Evolutionary conservation across 2,329 filamentous ascomycete species (phyloP).

Genomic region (Coniochaeta ligniaria): DNA sequence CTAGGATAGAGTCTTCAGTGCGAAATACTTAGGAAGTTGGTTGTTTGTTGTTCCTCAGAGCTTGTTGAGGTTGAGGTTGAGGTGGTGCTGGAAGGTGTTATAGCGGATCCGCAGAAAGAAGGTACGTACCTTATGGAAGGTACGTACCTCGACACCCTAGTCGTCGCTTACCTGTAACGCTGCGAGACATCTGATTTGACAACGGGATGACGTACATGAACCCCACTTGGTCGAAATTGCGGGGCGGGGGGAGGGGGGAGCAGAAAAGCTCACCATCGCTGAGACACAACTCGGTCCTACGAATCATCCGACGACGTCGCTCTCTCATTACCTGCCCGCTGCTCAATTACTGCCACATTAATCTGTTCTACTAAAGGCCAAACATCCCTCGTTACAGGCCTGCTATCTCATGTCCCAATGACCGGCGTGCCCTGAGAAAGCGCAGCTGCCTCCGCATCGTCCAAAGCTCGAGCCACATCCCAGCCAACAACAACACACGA

Average conservation of each 20-base stretch:
- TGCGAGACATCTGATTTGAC: neutral
- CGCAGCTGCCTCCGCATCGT: neutral
- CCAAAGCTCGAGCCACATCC: neutral
- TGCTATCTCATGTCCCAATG: neutral
- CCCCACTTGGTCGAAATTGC: neutral
- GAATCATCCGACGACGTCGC: neutral
- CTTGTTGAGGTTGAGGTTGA: no score
- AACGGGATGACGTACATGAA: neutral
- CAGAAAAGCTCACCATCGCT: neutral
- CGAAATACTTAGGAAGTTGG: no score
- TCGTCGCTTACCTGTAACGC: no score
- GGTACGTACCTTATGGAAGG: neutral
- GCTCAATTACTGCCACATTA: neutral
- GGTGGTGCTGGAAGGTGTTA: no score
- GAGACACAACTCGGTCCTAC: neutral
- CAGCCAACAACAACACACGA: neutral
- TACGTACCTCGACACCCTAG: neutral
- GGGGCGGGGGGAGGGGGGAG: neutral
- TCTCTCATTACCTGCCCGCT: neutral
- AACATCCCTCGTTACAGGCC: no score
- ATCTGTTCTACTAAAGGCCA: neutral
- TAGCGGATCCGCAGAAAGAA: no score
- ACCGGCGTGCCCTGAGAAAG: neutral
- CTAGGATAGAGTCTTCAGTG: no score
- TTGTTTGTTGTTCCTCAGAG: no score